Evolutionary conservation across 768 basidiomycete species (phyloP).

Genomic region (Lactarius sp.): DNA sequence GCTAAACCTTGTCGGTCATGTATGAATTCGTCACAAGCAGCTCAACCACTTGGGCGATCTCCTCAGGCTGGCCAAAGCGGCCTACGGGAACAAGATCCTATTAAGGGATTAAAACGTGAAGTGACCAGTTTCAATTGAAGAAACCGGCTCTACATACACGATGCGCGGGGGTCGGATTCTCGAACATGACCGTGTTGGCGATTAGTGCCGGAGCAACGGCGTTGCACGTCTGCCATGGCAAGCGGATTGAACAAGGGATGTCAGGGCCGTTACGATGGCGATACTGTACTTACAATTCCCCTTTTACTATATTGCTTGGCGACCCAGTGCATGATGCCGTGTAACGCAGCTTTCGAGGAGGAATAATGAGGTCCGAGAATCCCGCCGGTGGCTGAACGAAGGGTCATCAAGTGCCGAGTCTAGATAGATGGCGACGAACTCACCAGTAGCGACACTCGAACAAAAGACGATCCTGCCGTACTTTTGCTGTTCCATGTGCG

Average conservation of each 20-base stretch:
- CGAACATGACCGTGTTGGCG: constrained; percentile 48
- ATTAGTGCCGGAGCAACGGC: constrained; percentile 51
- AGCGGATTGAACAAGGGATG: not conserved
- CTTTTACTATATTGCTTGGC: constrained; percentile 45
- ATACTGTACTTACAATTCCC: constrained; percentile 41
- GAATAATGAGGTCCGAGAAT: constrained; percentile 55
- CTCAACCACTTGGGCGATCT: constrained; percentile 49
- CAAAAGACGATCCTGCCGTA: constrained; percentile 50
- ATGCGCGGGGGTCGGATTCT: constrained; percentile 36
- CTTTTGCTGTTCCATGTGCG: constrained; percentile 45
- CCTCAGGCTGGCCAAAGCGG: constrained; percentile 45
- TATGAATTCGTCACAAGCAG: constrained; percentile 47
- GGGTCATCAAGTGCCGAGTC: not conserved
- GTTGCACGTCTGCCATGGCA: constrained; percentile 40
- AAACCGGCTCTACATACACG: constrained; percentile 28
- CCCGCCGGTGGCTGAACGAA: constrained; percentile 41
- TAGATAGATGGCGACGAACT: not conserved
- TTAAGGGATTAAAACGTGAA: not conserved
- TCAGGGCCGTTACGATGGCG: not conserved
- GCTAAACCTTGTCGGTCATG: constrained; percentile 51
- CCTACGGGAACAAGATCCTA: constrained; percentile 48
- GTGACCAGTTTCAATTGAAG: not conserved
- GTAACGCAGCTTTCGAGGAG: constrained; percentile 50
- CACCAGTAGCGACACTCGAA: constrained; percentile 49
- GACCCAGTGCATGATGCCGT: constrained; percentile 54